Percentiles rank a stretch among this genome's conserved stretches.
Evolutionary conservation across 1,284 basidiomycete genomes (phyloP).

Genomic region (Ganoderma sinense): DNA sequence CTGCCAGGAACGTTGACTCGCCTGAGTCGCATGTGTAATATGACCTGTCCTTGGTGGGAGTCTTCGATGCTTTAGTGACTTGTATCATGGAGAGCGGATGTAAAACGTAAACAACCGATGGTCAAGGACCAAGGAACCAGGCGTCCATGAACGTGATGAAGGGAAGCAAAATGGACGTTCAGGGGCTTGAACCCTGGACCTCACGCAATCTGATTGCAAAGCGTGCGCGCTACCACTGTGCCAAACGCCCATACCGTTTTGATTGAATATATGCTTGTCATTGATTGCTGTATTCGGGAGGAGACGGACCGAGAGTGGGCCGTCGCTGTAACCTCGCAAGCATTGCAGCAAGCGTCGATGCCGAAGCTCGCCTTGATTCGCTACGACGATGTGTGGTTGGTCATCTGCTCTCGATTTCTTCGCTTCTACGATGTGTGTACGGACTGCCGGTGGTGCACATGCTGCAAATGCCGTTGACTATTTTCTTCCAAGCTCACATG

Average conservation of each 20-base stretch:
- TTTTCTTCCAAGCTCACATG: neutral
- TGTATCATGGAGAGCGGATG: neutral
- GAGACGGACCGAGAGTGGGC: neutral
- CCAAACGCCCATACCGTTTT: slow-evolving; percentile 2
- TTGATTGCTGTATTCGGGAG: neutral
- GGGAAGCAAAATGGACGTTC: slow-evolving; percentile 13
- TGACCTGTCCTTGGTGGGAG: neutral
- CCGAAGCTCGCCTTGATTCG: too few species aligned
- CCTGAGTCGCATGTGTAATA: too few species aligned
- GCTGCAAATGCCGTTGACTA: neutral
- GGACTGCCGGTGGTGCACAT: too few species aligned
- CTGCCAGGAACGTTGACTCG: neutral
- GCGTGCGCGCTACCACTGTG: slow-evolving; percentile 19
- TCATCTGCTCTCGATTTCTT: neutral
- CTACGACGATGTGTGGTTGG: neutral
- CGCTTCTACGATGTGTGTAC: neutral
- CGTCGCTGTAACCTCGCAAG: slow-evolving; percentile 3
- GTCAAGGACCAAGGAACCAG: neutral
- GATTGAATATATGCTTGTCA: neutral
- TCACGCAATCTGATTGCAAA: slow-evolving; percentile 14
- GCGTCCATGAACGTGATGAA: neutral
- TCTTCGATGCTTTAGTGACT: neutral
- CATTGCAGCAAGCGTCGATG: neutral
- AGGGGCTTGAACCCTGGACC: slow-evolving; percentile 19
- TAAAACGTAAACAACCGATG: neutral